Base-by-base conservation (phyloP, 306 rosid species). In the Adenanthera pavonina region DNA sequence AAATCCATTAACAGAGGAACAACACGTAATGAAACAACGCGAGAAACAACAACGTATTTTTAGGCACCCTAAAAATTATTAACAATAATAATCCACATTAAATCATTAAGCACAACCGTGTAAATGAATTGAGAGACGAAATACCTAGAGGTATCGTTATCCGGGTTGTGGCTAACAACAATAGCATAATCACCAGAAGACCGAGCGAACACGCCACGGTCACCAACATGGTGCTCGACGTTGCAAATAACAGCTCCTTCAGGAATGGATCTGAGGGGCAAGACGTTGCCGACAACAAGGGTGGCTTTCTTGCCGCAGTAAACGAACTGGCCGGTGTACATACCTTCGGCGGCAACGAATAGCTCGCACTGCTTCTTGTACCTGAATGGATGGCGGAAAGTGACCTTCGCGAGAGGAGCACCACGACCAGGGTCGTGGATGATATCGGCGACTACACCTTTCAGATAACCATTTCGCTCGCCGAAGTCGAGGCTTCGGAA, bases 231-330 rank as follows among this genome's bases (percentile, higher is more conserved):
- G 33, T 86, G 89, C 46, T 86, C 89, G 0, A 86, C 89, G 19
- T 86, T 86, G n/a, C 89, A 86, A 0, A 86, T 84, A 4, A 83
- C 89, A 4, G 87, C 89, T 30, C 89, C 87, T 80, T 86, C 89
- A 0, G 87, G 89, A 40, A 86, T 86, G n/a, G 89, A 83, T 8
- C 89, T 66, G 64, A 86, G 19, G 17, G 87, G 89, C 17, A 86
- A 8, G 9, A 86, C 87, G 12, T 86, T 86, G 0, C 89, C 89
- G 0, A 86, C 89, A 0, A 86, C 84, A 3, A 86, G 87, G 16
- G 61, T 83, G 17, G 87, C 87, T 41, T 86, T 86, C 68, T 80
- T 86, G 7, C 89, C 89, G 15, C 89, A 86, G 65, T 80, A 86
- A 3, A 86, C 5, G 36, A 86, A 86, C 75, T 86, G 89, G 0